Evolutionary conservation across 768 basidiomycete genomes (phyloP).

Genomic region (Grammothele lineata): DNA sequence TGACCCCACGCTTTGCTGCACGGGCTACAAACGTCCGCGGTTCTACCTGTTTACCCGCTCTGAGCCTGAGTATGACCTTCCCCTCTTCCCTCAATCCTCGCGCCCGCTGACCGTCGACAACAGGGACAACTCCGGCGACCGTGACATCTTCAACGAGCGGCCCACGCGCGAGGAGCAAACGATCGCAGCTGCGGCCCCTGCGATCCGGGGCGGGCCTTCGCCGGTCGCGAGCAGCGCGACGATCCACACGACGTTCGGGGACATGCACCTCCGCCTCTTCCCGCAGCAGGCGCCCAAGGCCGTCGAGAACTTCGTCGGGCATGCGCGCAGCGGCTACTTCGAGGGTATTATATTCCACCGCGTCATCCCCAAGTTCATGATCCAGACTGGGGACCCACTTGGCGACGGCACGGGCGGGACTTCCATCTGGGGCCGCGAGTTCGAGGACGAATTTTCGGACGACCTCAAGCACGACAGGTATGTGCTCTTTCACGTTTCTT

Average conservation of each 20-base stretch:
- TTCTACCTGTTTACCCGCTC: conserved; percentile 94
- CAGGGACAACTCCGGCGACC: conserved; percentile 71
- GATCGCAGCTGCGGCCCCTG: conserved; percentile 61
- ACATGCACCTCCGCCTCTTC: conserved; percentile 86
- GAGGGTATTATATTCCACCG: conserved; percentile 95
- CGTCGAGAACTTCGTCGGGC: conserved; percentile 97
- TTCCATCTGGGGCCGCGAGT: conserved; percentile 86
- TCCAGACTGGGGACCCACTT: conserved; percentile 94
- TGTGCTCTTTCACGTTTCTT: conserved; percentile 14
- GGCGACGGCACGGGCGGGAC: conserved; percentile 91
- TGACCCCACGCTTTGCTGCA: conserved; percentile 91
- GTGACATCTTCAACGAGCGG: conserved; percentile 97
- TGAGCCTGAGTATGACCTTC: conserved; percentile 77
- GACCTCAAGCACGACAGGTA: conserved; percentile 88
- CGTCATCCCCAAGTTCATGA: conserved; percentile 98
- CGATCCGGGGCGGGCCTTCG: conserved; percentile 51
- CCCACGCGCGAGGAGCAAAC: conserved; percentile 96
- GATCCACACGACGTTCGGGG: conserved; percentile 94
- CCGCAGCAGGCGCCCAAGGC: conserved; percentile 91
- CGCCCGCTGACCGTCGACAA: neutral
- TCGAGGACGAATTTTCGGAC: conserved; percentile 92
- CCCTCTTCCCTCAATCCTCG: neutral
- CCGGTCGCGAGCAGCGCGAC: conserved; percentile 76
- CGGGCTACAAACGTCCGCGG: conserved; percentile 86
- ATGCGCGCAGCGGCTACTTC: conserved; percentile 84